These are phyloP conservation scores for Brassica balearica DNA, from an alignment of 441 rosid genomes.

Conservation along the genomic window DNA sequence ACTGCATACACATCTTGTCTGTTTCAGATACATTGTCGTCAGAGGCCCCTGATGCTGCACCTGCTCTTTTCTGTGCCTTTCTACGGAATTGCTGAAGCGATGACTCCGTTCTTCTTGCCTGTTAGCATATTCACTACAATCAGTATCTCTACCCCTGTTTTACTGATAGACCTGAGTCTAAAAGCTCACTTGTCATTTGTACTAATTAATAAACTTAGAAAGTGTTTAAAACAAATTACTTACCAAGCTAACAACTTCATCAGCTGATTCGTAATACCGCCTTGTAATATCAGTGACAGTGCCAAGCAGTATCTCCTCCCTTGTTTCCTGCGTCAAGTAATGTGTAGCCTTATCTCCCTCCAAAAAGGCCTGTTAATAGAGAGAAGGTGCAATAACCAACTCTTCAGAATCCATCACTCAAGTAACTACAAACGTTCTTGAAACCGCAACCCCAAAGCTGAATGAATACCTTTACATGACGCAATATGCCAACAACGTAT, in stretches of 20 bases:
- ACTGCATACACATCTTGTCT: constrained; percentile 93
- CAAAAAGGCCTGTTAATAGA: constrained; percentile 58
- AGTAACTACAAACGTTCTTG: not conserved
- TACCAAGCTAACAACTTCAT: constrained; percentile 66
- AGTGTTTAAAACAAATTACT: constrained; percentile 36
- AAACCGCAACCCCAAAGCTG: not conserved
- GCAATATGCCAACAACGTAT: not conserved
- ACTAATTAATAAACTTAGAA: not conserved
- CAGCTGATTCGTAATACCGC: constrained; percentile 78
- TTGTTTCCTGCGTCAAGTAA: constrained; percentile 70
- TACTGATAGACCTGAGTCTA: not conserved
- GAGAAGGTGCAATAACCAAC: constrained; percentile 11
- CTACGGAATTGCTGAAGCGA: constrained; percentile 90
- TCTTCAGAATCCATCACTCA: not conserved
- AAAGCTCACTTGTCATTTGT: constrained; percentile 2
- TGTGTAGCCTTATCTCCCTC: constrained; percentile 75
- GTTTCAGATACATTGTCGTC: constrained; percentile 84
- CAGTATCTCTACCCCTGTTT: not conserved
- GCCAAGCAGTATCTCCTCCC: constrained; percentile 57
- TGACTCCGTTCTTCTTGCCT: constrained; percentile 91
- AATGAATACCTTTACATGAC: not conserved
- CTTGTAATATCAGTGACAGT: constrained; percentile 76
- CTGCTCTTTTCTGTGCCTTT: constrained; percentile 90
- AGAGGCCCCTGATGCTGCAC: constrained; percentile 85
- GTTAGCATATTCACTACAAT: constrained; percentile 28